Evolutionary conservation across 176 grass and related monocot genomes (phyloP), one percentile per base, ranked within the genome.

Genomic region (Phoenix dactylifera): DNA sequence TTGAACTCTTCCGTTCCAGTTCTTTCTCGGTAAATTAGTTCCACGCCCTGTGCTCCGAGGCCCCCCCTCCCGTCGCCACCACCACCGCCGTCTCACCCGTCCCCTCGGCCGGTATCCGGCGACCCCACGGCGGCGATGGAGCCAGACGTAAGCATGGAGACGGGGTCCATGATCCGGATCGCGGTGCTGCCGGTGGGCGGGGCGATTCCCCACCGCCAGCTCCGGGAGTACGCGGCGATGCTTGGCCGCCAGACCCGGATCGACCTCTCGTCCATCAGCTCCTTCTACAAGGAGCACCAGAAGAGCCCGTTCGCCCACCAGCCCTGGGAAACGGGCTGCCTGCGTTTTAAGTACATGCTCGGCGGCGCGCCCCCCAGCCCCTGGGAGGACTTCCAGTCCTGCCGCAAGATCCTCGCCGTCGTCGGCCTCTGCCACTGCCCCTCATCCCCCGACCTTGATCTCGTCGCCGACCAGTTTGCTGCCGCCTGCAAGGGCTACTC

Each of bases 381-480:
- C 16, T 98, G 93, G 93, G 93, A 98, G 69, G 93, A 98, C 70
- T 98, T 98, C 78, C 93, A 98, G 76, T 90, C 93, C 62, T 80
- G 71, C 29, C 93, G 93, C 72, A 98, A 98, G 81, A 86, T 98
- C 51, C 87, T 98, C 63, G 87, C 87, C 22, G 87, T 98, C 59
- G 22, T 98, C 52, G 93, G 81, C 54, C 81, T 98, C 78, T 91
- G 81, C 63, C 87, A 98, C 63, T 79, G 86, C 49, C 93, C 93
- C 3, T 70, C 77, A 59, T 88, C 86, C 15, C 74, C 83, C 44
- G 78, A 88, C 63, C 80, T 97, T 55, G 76, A 85, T 72, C 60
- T 63, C 24, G 81, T 98, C 4, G 70, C 81, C 15, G 70, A 78
- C 0, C 87, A 98, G 51, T 98, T 98, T 54, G 18, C 87, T 17